Conservation (phyloP, 495 filamentous ascomycete species). For the Penicillium daleae region DNA sequence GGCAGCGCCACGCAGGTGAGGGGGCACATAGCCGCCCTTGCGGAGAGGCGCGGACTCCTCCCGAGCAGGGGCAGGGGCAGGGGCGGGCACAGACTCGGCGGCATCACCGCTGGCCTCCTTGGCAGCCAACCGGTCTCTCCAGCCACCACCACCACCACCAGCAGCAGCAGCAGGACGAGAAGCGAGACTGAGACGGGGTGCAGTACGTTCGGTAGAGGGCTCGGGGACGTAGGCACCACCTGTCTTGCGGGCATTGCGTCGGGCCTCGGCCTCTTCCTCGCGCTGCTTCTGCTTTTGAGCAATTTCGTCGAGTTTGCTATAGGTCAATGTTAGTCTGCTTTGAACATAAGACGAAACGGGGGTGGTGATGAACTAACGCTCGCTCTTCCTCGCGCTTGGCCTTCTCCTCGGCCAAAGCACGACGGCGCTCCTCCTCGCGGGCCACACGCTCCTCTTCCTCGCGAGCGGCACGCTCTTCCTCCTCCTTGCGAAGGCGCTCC, state of each 20-base stretch:
- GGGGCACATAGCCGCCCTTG: slow-evolving; percentile 55
- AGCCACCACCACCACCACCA: slow-evolving; percentile 64
- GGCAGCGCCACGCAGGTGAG: slow-evolving; percentile 48
- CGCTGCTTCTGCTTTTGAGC: slow-evolving; percentile 67
- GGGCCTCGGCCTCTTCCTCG: slow-evolving; percentile 70
- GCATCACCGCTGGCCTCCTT: slow-evolving; percentile 51
- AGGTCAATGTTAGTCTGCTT: slow-evolving; percentile 23
- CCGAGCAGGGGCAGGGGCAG: too few species aligned
- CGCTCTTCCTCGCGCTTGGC: slow-evolving; percentile 82
- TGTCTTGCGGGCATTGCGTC: slow-evolving; percentile 50
- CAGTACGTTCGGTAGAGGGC: slow-evolving; percentile 54
- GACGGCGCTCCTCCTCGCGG: slow-evolving; percentile 71
- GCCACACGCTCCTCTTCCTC: slow-evolving; percentile 83
- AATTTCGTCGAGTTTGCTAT: slow-evolving; percentile 66
- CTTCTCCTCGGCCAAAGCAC: slow-evolving; percentile 70
- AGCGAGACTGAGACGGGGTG: slow-evolving; percentile 70
- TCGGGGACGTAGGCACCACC: slow-evolving; percentile 43
- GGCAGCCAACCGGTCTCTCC: slow-evolving; percentile 84
- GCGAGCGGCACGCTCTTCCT: slow-evolving; percentile 75
- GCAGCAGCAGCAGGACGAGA: slow-evolving; percentile 43
- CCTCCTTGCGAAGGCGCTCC: slow-evolving; percentile 74
- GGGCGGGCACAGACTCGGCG: too few species aligned
- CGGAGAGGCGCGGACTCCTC: slow-evolving; percentile 41
- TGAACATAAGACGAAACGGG: slow-evolving; percentile 3
- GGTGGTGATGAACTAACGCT: slow-evolving; percentile 52